These are phyloP conservation scores for Podospora conica DNA, from an alignment of 495 filamentous ascomycete genomes.

Conservation along the genomic window DNA sequence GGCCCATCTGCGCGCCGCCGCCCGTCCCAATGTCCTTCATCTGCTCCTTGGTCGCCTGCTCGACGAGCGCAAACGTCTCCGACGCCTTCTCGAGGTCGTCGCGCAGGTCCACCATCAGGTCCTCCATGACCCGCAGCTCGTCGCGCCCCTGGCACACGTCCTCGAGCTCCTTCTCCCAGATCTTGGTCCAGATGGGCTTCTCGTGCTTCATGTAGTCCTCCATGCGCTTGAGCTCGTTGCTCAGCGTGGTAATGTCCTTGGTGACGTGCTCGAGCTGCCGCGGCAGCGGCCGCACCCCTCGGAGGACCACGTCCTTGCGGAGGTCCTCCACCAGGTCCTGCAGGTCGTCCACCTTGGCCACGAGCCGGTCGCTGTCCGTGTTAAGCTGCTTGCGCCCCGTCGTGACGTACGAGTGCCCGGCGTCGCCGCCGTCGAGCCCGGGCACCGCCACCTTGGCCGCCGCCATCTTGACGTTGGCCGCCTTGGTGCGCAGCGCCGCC, in stretches of 20 bases:
- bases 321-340: conserved; percentile 95
- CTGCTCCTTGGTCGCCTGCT: conserved; percentile 94
- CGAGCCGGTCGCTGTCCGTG: conserved; percentile 78
- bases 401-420: conserved; percentile 76
- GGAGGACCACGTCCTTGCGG: conserved; percentile 90
- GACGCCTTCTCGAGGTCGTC: conserved; percentile 92
- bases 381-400: conserved; percentile 77
- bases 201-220: conserved; percentile 84
- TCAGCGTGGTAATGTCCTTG: conserved; percentile 75
- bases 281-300: conserved; percentile 89
- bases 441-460: conserved; percentile 62
- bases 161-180: conserved; percentile 95
- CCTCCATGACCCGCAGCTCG: conserved; percentile 88
- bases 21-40: conserved; percentile 59
- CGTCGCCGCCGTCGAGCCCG: conserved; percentile 58
- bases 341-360: conserved; percentile 87
- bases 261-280: conserved; percentile 80
- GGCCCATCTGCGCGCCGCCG: conserved; percentile 25
- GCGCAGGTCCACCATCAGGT: conserved; percentile 81
- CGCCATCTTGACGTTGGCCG: conserved; percentile 66
- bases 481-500: conserved; percentile 72
- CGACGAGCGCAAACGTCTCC: conserved; percentile 88
- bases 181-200: conserved; percentile 95
- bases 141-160: conserved; percentile 92
- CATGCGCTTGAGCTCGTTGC: conserved; percentile 89